Conservation (phyloP, 73 alveolate species). For the Symbiodinium pilosum region DNA sequence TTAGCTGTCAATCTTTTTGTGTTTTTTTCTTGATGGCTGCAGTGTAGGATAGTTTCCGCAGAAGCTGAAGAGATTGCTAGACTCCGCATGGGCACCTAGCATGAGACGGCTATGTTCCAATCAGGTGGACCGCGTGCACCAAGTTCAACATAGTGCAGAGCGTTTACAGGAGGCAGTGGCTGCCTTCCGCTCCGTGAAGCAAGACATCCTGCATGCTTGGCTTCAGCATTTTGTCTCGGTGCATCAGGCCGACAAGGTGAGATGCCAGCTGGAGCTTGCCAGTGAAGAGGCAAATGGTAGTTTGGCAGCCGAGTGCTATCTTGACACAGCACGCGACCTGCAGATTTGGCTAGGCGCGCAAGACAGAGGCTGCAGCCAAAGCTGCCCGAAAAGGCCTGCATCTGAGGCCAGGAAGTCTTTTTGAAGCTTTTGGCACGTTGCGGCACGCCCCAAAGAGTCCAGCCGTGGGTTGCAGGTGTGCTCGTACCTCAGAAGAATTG, state of each 20-base stretch:
- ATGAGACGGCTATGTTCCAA: no score
- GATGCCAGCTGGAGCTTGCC: slow-evolving; percentile 21
- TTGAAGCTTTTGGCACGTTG: no score
- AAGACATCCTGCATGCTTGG: neutral
- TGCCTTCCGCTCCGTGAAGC: neutral
- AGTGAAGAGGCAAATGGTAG: neutral
- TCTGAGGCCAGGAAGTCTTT: neutral
- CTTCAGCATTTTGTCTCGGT: neutral
- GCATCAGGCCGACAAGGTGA: neutral
- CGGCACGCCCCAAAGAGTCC: no score
- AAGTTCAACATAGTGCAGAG: neutral
- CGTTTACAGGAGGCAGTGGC: neutral
- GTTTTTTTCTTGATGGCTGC: no score
- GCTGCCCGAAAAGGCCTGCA: neutral
- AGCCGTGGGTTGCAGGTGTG: neutral
- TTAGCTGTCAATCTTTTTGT: no score
- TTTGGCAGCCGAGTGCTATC: neutral
- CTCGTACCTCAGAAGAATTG: neutral
- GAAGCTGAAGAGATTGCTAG: no score
- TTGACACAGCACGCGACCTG: neutral
- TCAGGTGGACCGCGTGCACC: neutral
- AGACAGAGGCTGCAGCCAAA: neutral
- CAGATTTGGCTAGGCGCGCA: neutral
- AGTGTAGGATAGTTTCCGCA: no score
- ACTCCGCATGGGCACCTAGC: no score